Percentiles rank a stretch among this genome's conserved stretches.
These are phyloP conservation scores for Cladosporium cucumerinum DNA, from an alignment of 2,329 filamentous ascomycete species.

Conservation along the genomic window DNA sequence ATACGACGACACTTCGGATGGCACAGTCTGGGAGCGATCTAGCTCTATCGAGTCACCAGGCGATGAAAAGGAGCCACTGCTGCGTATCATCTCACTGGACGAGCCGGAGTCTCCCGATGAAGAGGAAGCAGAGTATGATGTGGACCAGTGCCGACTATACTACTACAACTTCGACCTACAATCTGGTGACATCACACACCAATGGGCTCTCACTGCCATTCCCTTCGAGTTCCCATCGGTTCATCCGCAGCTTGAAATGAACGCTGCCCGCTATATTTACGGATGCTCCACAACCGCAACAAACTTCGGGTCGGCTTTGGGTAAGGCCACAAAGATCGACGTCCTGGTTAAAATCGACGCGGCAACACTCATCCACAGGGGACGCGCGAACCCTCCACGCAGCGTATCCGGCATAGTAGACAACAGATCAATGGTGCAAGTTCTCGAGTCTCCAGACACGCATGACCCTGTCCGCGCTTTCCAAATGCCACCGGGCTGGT, in stretches of 20 bases:
- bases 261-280: conserved; percentile 59
- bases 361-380: conserved; percentile 51
- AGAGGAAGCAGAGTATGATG: conserved; percentile 41
- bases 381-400: conserved; percentile 35
- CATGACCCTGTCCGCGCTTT: conserved; percentile 57
- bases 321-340: conserved; percentile 65
- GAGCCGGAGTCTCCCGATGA: conserved; percentile 14
- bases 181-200: conserved; percentile 49
- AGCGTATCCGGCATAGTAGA: conserved; percentile 62
- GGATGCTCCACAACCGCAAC: conserved; percentile 60
- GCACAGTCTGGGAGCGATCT: conserved; percentile 25
- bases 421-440: conserved; percentile 50
- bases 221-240: conserved; percentile 67
- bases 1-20: conserved; percentile 38
- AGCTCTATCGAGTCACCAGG: conserved; percentile 25
- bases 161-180: conserved; percentile 61
- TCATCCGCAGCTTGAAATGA: conserved; percentile 55
- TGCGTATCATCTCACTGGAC: conserved; percentile 19
- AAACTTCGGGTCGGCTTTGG: conserved; percentile 58
- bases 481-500: conserved; percentile 58
- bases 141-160: conserved; percentile 67
- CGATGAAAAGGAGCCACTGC: conserved; percentile 31
- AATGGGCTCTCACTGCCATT: conserved; percentile 63
- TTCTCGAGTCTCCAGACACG: conserved; percentile 46
- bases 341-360: conserved; percentile 62